Base-by-base conservation (phyloP, 768 basidiomycete genomes). In the Rhodotorula babjevae region DNA sequence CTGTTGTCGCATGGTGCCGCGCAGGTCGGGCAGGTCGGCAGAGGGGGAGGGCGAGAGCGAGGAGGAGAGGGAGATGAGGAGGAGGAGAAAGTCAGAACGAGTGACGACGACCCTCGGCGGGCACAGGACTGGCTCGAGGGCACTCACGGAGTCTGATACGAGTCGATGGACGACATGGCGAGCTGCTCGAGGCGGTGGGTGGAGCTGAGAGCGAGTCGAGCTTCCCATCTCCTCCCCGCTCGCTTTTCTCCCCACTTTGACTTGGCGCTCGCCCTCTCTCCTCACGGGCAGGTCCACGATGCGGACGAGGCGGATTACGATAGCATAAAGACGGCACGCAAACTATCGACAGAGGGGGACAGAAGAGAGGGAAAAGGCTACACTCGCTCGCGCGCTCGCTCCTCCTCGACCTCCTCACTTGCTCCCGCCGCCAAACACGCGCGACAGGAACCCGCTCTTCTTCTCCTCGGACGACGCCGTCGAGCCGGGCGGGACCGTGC, bases 81-180 rank as follows among this genome's bases (percentile, higher is more conserved):
- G n/a, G 40, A n/a, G 8, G 27, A 64, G 19, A 40, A 58, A 52
- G 52, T 6, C 5, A 18, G 46, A 23, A 19, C 53, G 11, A 61
- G 33, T n/a, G 27, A 21, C 31, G 0, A 33, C 47, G 46, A 18
- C 18, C 56, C 33, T 5, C 27, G 47, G 10, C 5, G 40, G 36
- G 25, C 27, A 25, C 3, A 33, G 14, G 23, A 9, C 18, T 14
- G 18, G 23, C 14, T 42, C 23, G 58, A 7, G 15, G 29, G 19
- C 29, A 55, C 77, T 62, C 19, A 79, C 78, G 78, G 78, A 4
- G 78, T 79, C 53, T 78, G 77, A 67, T 79, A 79, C 16, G 73
- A 44, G 60, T 79, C 72, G 25, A 78, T 67, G 9, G 61, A 31
- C 36, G 62, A 67, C 70, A 71, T 71, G 36, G 27, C 53, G 65